These are phyloP conservation scores for Mrakia blollopis DNA, from an alignment of 768 basidiomycete genomes.

Conservation along the genomic window DNA sequence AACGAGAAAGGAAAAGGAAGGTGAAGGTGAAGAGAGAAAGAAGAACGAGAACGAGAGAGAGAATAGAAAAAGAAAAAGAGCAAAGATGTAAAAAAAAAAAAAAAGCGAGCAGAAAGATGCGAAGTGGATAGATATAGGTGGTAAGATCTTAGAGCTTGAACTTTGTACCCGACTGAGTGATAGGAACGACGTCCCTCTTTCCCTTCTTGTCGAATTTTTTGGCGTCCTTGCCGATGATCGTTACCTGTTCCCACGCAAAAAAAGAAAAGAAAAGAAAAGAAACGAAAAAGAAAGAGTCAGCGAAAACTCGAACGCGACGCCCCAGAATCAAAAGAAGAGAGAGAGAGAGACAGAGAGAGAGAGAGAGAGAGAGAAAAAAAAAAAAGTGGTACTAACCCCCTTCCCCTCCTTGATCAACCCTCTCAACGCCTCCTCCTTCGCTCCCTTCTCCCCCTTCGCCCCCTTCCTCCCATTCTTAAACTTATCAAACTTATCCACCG, in stretches of 20 bases:
- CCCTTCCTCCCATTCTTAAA: slow-evolving; percentile 13
- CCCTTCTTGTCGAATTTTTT: slow-evolving; percentile 30
- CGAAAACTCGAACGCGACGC: no score
- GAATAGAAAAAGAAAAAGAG: neutral
- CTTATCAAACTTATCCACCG: slow-evolving; percentile 54
- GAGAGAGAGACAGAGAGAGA: neutral
- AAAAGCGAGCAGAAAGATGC: no score
- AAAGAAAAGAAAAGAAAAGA: neutral
- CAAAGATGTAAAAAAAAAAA: neutral
- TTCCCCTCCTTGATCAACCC: slow-evolving; percentile 74
- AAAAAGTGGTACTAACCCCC: slow-evolving; percentile 6
- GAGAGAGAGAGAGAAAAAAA: neutral
- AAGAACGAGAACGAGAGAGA: no score
- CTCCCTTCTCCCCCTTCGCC: slow-evolving; percentile 55
- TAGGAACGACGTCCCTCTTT: neutral
- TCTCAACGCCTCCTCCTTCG: slow-evolving; percentile 78
- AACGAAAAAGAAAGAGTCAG: no score
- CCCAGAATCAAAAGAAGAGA: neutral
- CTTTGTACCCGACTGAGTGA: neutral
- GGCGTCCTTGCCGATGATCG: slow-evolving; percentile 31
- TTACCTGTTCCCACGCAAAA: slow-evolving; percentile 6
- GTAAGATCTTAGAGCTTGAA: slow-evolving; percentile 9
- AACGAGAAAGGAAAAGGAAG: no score
- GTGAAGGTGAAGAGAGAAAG: neutral
- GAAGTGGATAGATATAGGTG: neutral